phyloP scores from a whole-genome alignment of 164 flowering plant genomes.

The Pachysandra terminalis region DNA sequence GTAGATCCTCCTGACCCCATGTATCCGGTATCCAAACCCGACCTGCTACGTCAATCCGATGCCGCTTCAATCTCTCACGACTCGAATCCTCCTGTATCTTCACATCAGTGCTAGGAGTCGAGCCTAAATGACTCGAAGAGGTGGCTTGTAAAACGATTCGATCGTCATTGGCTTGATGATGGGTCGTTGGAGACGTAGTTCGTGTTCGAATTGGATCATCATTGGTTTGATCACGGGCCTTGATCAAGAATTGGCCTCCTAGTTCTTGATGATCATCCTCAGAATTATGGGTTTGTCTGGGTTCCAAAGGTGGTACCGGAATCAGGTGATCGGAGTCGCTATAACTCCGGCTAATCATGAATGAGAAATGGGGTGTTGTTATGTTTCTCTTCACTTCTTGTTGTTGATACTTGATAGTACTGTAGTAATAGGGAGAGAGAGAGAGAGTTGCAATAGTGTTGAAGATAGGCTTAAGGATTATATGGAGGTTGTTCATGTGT shows the following conservation, averaged over 20 bases:
- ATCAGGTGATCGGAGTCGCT: not conserved
- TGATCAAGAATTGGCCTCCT: not conserved
- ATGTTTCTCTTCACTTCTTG: not conserved
- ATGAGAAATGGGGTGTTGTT: not conserved
- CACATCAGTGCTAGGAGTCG: not conserved
- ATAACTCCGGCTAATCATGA: not conserved
- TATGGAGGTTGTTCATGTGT: conserved; percentile 5
- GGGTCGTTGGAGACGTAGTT: too few relatives aligned
- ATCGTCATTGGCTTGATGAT: too few relatives aligned
- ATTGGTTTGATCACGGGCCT: not conserved
- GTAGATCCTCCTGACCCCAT: conserved; percentile 63
- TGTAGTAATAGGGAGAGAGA: too few relatives aligned
- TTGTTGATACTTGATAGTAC: too few relatives aligned
- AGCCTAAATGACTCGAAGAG: not conserved
- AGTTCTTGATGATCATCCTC: not conserved
- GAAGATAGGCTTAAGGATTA: not conserved
- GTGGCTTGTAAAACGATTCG: too few relatives aligned
- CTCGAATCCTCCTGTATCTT: conserved; percentile 25
- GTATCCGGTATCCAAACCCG: conserved; percentile 67
- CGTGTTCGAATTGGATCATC: not conserved
- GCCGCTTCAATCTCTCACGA: conserved; percentile 58
- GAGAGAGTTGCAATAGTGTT: not conserved
- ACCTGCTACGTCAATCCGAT: conserved; percentile 50
- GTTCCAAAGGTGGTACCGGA: not conserved
- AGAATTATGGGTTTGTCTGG: not conserved